Percentiles rank a stretch among this genome's conserved stretches.
These are phyloP conservation scores for Kodamaea restingae DNA, from an alignment of 805 yeast genomes.

Conservation along the genomic window DNA sequence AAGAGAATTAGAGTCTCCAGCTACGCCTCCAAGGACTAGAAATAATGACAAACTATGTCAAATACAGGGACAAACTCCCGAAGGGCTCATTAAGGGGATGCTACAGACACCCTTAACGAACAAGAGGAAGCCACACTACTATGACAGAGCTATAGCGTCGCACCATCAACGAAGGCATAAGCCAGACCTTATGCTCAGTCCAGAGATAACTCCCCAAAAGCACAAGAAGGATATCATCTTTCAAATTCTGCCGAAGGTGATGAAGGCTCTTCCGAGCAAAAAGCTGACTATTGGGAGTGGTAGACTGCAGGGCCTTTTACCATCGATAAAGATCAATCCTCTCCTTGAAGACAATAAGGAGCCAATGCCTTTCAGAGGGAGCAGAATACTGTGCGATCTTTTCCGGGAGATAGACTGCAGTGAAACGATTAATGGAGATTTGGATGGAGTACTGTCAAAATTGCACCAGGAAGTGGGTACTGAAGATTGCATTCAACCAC, in stretches of 20 bases:
- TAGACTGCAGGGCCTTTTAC: slow-evolving; percentile 7
- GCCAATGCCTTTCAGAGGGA: neutral
- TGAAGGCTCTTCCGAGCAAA: slow-evolving; percentile 7
- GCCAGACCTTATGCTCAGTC: slow-evolving; percentile 9
- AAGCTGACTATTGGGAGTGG: slow-evolving; percentile 13
- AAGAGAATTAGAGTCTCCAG: slow-evolving; percentile 6
- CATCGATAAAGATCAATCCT: slow-evolving; percentile 8
- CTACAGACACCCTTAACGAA: slow-evolving; percentile 7
- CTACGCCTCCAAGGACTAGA: slow-evolving; percentile 11
- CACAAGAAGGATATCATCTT: slow-evolving; percentile 9
- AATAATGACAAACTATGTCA: neutral
- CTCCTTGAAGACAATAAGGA: slow-evolving; percentile 6
- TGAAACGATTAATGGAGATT: neutral
- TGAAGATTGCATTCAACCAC: neutral
- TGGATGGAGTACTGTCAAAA: neutral
- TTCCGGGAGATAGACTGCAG: slow-evolving; percentile 8
- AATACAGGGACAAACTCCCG: slow-evolving; percentile 5
- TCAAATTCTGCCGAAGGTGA: slow-evolving; percentile 6
- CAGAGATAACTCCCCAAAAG: slow-evolving; percentile 11
- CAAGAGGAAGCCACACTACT: slow-evolving; percentile 2
- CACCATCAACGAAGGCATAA: slow-evolving; percentile 7
- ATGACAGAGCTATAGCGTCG: neutral
- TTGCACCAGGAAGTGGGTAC: neutral
- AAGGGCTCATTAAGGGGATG: slow-evolving; percentile 6
- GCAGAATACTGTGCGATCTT: slow-evolving; percentile 1